These are phyloP conservation scores for Prototheca cutis DNA, from an alignment of 163 green algal genomes.

Conservation along the genomic window DNA sequence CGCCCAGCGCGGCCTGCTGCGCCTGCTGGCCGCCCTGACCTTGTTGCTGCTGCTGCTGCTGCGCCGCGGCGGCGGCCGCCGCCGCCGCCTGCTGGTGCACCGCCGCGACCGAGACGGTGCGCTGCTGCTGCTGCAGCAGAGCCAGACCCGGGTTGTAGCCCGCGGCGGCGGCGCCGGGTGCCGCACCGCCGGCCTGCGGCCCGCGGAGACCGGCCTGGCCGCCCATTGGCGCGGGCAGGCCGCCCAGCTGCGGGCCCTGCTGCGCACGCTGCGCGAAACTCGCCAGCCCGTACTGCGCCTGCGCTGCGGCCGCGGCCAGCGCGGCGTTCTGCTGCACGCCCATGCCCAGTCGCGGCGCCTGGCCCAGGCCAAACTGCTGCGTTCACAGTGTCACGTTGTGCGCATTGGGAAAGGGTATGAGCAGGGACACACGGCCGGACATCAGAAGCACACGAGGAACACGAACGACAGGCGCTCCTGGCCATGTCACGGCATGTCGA, in stretches of 20 bases:
- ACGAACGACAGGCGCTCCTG: too few relatives aligned
- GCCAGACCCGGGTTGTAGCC: slow-evolving; percentile 9
- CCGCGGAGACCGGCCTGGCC: not conserved
- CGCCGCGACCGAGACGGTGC: too few relatives aligned
- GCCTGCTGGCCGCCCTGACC: not conserved
- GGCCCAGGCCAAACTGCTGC: slow-evolving; percentile 12
- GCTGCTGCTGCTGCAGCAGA: slow-evolving; percentile 8
- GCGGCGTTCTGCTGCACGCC: slow-evolving; percentile 5
- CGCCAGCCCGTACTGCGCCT: slow-evolving; percentile 10
- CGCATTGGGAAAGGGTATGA: too few relatives aligned
- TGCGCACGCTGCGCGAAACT: not conserved
- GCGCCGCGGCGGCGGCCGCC: too few relatives aligned
- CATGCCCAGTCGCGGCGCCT: slow-evolving; percentile 11
- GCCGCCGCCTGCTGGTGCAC: too few relatives aligned
- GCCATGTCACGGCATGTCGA: too few relatives aligned
- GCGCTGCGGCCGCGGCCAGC: slow-evolving; percentile 7
- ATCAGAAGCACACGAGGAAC: too few relatives aligned
- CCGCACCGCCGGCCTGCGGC: slow-evolving; percentile 1
- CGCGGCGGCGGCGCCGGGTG: not conserved
- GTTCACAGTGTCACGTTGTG: too few relatives aligned
- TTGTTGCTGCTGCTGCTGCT: slow-evolving; percentile 1
- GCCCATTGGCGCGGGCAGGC: too few relatives aligned
- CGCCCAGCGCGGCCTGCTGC: not conserved
- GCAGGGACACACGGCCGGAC: too few relatives aligned
- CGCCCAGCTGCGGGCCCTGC: slow-evolving; percentile 3